Conservation (phyloP, 176 grass and related monocot species). For the Tuctoria greenei region DNA sequence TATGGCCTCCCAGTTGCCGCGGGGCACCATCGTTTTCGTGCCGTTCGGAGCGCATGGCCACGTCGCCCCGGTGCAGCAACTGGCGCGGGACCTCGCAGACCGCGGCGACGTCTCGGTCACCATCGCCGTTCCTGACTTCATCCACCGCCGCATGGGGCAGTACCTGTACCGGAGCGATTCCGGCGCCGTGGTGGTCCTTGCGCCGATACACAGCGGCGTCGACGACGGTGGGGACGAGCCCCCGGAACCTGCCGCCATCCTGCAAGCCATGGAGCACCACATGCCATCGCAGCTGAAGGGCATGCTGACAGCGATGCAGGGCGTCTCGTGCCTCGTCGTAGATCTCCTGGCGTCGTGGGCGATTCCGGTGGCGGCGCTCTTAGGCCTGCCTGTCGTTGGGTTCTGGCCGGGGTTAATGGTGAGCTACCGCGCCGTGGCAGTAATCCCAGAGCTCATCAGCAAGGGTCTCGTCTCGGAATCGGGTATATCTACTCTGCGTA, state of each 20-base stretch:
- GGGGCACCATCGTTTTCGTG: neutral
- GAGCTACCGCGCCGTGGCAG: slow-evolving; percentile 41
- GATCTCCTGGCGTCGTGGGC: slow-evolving; percentile 65
- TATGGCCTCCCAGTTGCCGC: neutral
- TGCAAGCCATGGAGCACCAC: slow-evolving; percentile 45
- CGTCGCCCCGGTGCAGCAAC: slow-evolving; percentile 52
- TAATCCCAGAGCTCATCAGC: slow-evolving; percentile 49
- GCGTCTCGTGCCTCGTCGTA: slow-evolving; percentile 39
- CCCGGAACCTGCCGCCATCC: slow-evolving; percentile 14
- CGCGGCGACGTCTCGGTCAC: slow-evolving; percentile 32
- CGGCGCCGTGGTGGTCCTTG: neutral
- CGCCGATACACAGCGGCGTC: neutral
- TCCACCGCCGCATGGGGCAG: slow-evolving; percentile 43
- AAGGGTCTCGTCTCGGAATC: slow-evolving; percentile 51
- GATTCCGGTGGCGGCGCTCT: slow-evolving; percentile 47
- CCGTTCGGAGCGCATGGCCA: slow-evolving; percentile 48
- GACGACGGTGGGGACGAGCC: slow-evolving; percentile 5
- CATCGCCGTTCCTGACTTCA: slow-evolving; percentile 51
- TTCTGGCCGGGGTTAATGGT: slow-evolving; percentile 60
- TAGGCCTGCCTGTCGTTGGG: slow-evolving; percentile 35
- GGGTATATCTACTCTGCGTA: slow-evolving; percentile 14
- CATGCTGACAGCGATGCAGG: neutral
- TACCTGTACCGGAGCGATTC: neutral
- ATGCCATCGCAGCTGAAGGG: slow-evolving; percentile 42
- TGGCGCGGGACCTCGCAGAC: slow-evolving; percentile 37